Base-by-base conservation (phyloP, 176 grass and related monocot genomes). In the Carex littledalei region DNA sequence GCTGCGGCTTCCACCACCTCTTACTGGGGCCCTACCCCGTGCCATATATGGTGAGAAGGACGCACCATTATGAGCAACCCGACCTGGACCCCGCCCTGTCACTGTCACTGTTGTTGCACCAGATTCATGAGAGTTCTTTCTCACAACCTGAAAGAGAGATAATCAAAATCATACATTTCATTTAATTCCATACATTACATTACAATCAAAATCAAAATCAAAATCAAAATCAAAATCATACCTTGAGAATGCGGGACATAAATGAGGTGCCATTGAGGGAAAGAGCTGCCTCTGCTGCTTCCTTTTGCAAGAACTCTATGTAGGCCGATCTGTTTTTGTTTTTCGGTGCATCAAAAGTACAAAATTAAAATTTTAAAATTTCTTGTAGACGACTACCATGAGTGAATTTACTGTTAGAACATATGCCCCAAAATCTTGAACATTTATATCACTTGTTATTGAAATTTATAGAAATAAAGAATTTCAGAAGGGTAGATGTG, bases 211-310 rank as follows among this genome's bases (percentile, higher is more conserved):
- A 39, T 39, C 37, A 39, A 39, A 34, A 34, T 34, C 32, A 39
- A 39, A 34, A 34, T 34, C 32, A 34, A 34, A 3, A 34, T 34
- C 34, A 35, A 35, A 39, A 39, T 39, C 37, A 39, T 39, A 93
- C 96, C 96, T 99, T 99, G 39, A 99, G 65, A 88, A 99, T 92
- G 56, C 96, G 96, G 18, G 91, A 99, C 96, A 99, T 99, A 78
- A 99, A 99, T 78, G 96, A 99, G 53, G 93, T 94, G 9, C 93
- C 91, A 2, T 99, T 94, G 65, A 99, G 79, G 11, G 85, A 85
- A 84, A 99, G 74, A 52, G 96, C 96, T 63, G 88, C 78, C 62
- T 95, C 96, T 49, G 90, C 90, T 58, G 96, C 91, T 87, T 99
- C 93, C 87, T 95, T 99, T 56, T 91, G 90, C 71, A 92, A 84